phyloP scores from a whole-genome alignment of 345 rosid species.

The Aquilaria sinensis region DNA sequence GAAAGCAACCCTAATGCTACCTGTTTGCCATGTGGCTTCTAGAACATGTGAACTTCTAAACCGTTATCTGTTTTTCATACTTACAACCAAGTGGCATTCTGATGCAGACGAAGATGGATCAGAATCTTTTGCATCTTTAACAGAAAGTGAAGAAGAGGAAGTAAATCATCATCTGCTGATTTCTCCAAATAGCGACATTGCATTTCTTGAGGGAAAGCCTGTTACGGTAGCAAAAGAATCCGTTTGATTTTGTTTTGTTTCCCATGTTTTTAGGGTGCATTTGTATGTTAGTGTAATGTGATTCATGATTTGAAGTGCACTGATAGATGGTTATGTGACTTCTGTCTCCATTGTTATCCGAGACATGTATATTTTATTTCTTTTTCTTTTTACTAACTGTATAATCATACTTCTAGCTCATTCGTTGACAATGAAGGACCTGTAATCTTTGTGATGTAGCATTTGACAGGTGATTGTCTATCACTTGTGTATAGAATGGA shows the following conservation, averaged over 20 bases:
- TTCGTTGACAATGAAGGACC: too few relatives aligned
- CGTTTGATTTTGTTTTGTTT: constrained; percentile 11
- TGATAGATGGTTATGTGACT: too few relatives aligned
- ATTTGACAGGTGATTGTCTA: too few relatives aligned
- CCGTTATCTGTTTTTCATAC: neutral
- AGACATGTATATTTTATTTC: too few relatives aligned
- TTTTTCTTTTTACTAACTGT: too few relatives aligned
- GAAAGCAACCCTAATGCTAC: neutral
- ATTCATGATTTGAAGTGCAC: too few relatives aligned
- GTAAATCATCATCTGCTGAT: constrained; percentile 64
- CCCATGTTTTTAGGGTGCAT: too few relatives aligned
- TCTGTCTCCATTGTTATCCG: too few relatives aligned
- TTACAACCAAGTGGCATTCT: constrained; percentile 1
- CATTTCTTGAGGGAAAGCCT: constrained; percentile 60
- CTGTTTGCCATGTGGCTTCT: neutral
- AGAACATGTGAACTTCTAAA: neutral
- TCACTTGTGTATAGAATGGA: too few relatives aligned
- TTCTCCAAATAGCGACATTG: constrained; percentile 50
- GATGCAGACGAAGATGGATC: constrained; percentile 46
- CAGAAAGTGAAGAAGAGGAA: constrained; percentile 67
- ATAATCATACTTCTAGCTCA: too few relatives aligned
- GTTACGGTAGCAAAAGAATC: constrained; percentile 59
- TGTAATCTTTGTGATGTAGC: too few relatives aligned
- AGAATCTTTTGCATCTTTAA: constrained; percentile 44
- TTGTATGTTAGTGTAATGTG: too few relatives aligned